Evolutionary conservation across 208 protist genomes (phyloP).

Genomic region (Trypanosoma theileri): DNA sequence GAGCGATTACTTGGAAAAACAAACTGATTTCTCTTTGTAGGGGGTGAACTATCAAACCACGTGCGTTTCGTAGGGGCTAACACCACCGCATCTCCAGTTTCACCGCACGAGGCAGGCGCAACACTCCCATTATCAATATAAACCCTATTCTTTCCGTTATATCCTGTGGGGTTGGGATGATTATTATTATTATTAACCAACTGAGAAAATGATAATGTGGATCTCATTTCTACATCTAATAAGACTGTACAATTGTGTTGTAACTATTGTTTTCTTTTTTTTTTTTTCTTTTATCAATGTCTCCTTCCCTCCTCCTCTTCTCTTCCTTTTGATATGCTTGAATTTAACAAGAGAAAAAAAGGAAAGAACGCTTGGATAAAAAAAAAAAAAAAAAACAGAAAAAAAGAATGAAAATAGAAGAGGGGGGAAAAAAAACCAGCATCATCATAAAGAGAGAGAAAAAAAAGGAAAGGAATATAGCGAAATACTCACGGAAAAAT

Average conservation of each 20-base stretch:
- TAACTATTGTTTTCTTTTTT: too few species aligned
- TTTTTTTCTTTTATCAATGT: too few species aligned
- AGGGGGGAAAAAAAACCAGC: too few species aligned
- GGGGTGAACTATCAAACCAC: slow-evolving; percentile 15
- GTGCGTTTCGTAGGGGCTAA: neutral
- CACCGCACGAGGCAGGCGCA: neutral
- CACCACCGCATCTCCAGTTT: neutral
- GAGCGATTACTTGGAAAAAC: slow-evolving; percentile 29
- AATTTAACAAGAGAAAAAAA: slow-evolving; percentile 6
- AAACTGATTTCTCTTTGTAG: slow-evolving; percentile 2
- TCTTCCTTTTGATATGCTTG: neutral
- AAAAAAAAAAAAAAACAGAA: neutral
- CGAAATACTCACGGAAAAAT: neutral
- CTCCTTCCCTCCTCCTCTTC: neutral
- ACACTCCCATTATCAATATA: neutral
- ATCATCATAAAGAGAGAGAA: neutral
- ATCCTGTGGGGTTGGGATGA: too few species aligned
- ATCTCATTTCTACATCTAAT: too few species aligned
- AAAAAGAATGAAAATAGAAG: neutral
- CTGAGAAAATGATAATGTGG: too few species aligned
- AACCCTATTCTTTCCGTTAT: neutral
- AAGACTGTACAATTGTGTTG: too few species aligned
- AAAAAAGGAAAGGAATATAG: slow-evolving; percentile 20
- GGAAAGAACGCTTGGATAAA: neutral
- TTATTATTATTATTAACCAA: too few species aligned